Evolutionary conservation across 495 filamentous ascomycete species (phyloP).

Genomic region (Wilcoxina mikolae): DNA sequence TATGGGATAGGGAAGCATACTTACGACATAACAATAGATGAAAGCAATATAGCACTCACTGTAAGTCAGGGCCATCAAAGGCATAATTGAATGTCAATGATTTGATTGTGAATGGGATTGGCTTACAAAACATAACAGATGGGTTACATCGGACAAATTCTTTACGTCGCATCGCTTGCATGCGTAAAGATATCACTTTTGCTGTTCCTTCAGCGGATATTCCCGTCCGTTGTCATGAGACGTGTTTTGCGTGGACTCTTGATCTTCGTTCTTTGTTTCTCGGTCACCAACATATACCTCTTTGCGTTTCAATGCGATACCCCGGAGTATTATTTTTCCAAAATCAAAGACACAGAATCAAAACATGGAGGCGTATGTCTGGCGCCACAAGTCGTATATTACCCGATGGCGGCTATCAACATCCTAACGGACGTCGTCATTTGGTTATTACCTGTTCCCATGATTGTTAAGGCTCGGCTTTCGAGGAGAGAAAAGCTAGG

Average conservation of each 20-base stretch:
- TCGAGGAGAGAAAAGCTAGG: slow-evolving; percentile 31
- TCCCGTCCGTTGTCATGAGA: slow-evolving; percentile 2
- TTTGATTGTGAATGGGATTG: neutral
- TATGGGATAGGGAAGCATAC: slow-evolving; percentile 9
- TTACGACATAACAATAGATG: neutral
- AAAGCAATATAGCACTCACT: slow-evolving; percentile 4
- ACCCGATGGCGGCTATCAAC: slow-evolving; percentile 36
- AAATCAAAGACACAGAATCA: neutral
- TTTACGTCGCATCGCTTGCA: slow-evolving; percentile 3
- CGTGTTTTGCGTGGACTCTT: slow-evolving; percentile 1
- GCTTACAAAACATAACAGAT: neutral
- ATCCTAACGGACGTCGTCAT: slow-evolving; percentile 39
- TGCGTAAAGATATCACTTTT: slow-evolving; percentile 8
- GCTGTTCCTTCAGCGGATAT: slow-evolving; percentile 3
- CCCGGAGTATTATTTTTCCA: slow-evolving; percentile 6
- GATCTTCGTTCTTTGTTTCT: slow-evolving; percentile 6
- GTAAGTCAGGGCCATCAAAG: neutral
- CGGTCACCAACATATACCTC: slow-evolving; percentile 7
- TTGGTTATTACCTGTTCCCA: slow-evolving; percentile 39
- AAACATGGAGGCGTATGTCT: neutral
- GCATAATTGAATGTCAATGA: neutral
- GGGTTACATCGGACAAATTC: slow-evolving; percentile 6
- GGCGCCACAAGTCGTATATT: slow-evolving; percentile 6
- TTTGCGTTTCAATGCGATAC: slow-evolving; percentile 8
- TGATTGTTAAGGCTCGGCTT: slow-evolving; percentile 34